Evolutionary conservation across 1,284 basidiomycete species (phyloP).

Genomic region (Boletellus sp.): DNA sequence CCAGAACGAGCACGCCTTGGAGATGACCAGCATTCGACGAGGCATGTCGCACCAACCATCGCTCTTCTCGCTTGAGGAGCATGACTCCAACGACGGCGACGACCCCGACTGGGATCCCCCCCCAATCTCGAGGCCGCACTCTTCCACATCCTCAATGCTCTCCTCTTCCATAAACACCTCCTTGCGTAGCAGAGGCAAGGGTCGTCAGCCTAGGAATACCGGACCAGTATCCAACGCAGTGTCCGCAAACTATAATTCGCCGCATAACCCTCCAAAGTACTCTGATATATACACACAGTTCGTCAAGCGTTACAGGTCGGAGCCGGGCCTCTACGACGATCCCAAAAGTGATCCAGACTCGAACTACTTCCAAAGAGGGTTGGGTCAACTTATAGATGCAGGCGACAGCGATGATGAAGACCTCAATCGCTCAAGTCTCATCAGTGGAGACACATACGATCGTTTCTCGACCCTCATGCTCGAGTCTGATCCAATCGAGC

Average conservation of each 20-base stretch:
- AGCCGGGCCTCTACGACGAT: constrained; percentile 56
- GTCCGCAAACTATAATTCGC: constrained; percentile 31
- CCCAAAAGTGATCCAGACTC: constrained; percentile 70
- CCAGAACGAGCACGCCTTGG: background rate
- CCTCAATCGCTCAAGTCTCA: constrained; percentile 39
- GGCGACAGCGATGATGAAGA: constrained; percentile 79
- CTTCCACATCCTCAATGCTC: constrained; percentile 26
- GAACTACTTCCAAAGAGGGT: constrained; percentile 69
- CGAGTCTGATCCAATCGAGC: constrained; percentile 59
- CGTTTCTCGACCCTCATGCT: constrained; percentile 50
- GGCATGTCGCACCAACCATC: constrained; percentile 52
- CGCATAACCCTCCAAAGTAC: constrained; percentile 43
- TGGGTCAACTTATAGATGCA: constrained; percentile 66
- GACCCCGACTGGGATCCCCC: constrained; percentile 45
- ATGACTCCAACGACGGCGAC: constrained; percentile 45
- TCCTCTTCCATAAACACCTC: constrained; percentile 31
- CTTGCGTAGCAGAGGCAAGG: constrained; percentile 33
- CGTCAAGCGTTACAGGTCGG: constrained; percentile 66
- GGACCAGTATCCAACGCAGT: constrained; percentile 27
- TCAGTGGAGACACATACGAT: constrained; percentile 47
- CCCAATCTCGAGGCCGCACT: constrained; percentile 31
- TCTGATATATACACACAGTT: constrained; percentile 75
- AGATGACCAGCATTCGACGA: constrained; percentile 36
- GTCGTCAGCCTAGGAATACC: constrained; percentile 35
- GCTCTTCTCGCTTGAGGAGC: constrained; percentile 64